These are phyloP conservation scores for Penicillium nordicum DNA, from an alignment of 2,329 filamentous ascomycete species.

Conservation along the genomic window DNA sequence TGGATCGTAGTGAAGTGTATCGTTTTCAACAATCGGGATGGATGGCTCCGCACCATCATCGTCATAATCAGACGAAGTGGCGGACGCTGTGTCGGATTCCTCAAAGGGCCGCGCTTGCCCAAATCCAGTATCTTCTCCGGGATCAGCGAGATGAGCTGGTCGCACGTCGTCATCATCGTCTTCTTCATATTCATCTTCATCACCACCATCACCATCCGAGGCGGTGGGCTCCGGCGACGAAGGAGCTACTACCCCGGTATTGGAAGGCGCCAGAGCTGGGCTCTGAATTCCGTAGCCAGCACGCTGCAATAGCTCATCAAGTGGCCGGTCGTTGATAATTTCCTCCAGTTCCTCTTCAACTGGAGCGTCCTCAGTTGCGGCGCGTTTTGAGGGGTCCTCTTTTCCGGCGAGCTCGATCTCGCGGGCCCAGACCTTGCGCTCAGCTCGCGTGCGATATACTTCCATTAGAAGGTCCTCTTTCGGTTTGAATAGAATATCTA, in stretches of 20 bases:
- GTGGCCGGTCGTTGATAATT: constrained; percentile 29
- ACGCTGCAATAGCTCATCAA: constrained; percentile 44
- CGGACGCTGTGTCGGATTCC: constrained; percentile 15
- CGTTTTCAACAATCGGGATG: neutral
- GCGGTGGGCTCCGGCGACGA: constrained; percentile 19
- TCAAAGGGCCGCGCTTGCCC: constrained; percentile 13
- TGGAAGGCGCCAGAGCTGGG: constrained; percentile 20
- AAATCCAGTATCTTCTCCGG: constrained; percentile 14
- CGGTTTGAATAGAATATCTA: constrained; percentile 79
- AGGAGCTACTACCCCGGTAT: constrained; percentile 24
- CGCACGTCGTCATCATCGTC: constrained; percentile 15
- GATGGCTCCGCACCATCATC: constrained; percentile 1
- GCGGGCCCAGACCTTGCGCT: constrained; percentile 55
- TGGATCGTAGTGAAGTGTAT: constrained; percentile 33
- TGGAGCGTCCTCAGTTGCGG: constrained; percentile 21
- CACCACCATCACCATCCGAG: constrained; percentile 20
- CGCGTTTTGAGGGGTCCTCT: constrained; percentile 27
- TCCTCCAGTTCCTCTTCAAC: constrained; percentile 23
- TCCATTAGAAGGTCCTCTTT: constrained; percentile 74
- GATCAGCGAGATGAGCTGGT: constrained; percentile 25
- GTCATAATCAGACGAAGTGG: constrained; percentile 18
- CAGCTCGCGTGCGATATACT: constrained; percentile 59
- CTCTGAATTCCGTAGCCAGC: constrained; percentile 39
- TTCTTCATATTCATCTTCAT: constrained; percentile 22
- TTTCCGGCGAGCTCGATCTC: constrained; percentile 41